These are phyloP conservation scores for Nissolia schottii DNA, from an alignment of 306 rosid species.

Conservation along the genomic window DNA sequence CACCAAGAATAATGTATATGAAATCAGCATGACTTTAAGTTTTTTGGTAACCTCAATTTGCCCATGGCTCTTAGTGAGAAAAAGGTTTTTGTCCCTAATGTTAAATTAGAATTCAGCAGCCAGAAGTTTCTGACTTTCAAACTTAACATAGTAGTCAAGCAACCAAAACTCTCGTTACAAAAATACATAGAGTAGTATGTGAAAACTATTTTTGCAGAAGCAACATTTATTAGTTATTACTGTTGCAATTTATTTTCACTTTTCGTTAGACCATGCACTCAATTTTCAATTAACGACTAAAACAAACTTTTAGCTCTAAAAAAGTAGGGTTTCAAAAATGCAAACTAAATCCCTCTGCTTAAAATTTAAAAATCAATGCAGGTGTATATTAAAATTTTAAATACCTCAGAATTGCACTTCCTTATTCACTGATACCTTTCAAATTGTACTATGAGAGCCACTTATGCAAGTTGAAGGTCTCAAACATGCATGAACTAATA, in stretches of 20 bases:
- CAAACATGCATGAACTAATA: background rate
- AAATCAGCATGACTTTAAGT: background rate
- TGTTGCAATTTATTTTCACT: background rate
- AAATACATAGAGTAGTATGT: background rate
- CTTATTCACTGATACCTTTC: background rate
- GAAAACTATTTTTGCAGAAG: slow-evolving; percentile 2
- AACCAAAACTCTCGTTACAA: background rate
- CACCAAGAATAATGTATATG: background rate
- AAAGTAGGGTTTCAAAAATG: background rate
- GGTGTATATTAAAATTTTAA: background rate
- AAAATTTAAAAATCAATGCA: background rate
- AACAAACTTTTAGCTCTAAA: background rate
- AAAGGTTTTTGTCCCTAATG: background rate
- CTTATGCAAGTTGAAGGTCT: background rate
- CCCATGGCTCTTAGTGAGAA: background rate
- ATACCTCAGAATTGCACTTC: background rate
- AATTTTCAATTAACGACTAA: slow-evolving; percentile 2
- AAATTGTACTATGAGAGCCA: slow-evolving; percentile 11
- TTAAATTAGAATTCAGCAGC: background rate
- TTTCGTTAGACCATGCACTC: background rate
- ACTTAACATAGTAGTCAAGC: background rate
- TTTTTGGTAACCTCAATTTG: background rate
- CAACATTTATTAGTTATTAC: background rate
- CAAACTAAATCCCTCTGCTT: background rate
- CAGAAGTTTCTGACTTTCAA: background rate